Conservation (phyloP, 2,329 filamentous ascomycete genomes). For the Talaromyces verruculosus region DNA sequence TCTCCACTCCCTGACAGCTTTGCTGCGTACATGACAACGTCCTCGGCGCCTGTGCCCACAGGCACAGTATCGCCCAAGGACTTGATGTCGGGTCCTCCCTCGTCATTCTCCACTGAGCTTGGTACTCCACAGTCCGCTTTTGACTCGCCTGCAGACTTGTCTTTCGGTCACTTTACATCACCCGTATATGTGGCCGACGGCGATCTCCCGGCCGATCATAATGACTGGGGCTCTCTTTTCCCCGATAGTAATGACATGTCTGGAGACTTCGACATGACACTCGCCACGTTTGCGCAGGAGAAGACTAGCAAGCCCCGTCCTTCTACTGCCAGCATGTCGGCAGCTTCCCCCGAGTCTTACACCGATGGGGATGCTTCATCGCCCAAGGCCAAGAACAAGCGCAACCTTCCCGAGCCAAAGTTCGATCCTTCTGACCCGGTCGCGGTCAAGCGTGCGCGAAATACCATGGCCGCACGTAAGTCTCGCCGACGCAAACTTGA, state of each 20-base stretch:
- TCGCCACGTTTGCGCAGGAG: constrained; percentile 21
- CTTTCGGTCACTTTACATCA: constrained; percentile 72
- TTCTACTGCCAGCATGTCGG: constrained; percentile 2
- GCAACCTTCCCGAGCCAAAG: background rate
- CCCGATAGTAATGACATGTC: constrained; percentile 29
- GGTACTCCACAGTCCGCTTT: constrained; percentile 70
- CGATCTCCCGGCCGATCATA: constrained; percentile 54
- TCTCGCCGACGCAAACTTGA: constrained; percentile 83
- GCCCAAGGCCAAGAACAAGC: constrained; percentile 10
- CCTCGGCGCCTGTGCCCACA: constrained; percentile 34
- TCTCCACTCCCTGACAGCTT: constrained; percentile 28
- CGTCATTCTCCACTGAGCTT: constrained; percentile 75
- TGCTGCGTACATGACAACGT: constrained; percentile 36
- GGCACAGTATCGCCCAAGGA: constrained; percentile 84
- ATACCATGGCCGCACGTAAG: constrained; percentile 90
- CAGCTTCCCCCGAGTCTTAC: constrained; percentile 9
- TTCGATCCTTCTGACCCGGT: constrained; percentile 12
- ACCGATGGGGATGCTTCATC: constrained; percentile 1
- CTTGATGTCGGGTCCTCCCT: constrained; percentile 77
- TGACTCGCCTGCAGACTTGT: constrained; percentile 64
- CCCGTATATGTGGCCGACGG: constrained; percentile 66
- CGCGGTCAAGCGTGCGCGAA: constrained; percentile 88
- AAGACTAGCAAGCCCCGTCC: constrained; percentile 7
- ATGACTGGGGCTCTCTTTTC: constrained; percentile 69
- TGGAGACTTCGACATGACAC: constrained; percentile 38